Conservation (phyloP, 2,329 filamentous ascomycete genomes). For the Calonectria henricotiae region DNA sequence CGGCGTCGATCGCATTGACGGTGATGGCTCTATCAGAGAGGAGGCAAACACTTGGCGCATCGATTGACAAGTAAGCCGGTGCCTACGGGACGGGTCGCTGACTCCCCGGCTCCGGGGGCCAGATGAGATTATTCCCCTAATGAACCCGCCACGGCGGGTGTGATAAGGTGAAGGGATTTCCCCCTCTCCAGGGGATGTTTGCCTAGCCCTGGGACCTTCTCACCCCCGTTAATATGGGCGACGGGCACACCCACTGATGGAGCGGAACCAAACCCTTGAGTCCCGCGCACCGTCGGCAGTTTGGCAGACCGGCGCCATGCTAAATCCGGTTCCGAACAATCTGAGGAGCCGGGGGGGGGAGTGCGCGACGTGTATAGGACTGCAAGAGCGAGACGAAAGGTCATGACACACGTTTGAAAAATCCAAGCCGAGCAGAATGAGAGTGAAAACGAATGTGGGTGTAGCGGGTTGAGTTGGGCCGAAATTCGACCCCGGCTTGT, state of each 20-base stretch:
- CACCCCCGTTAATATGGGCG: background rate
- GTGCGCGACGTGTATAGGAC: background rate
- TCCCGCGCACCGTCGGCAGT: conserved; percentile 32
- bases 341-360: conserved; percentile 7
- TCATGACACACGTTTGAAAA: conserved; percentile 10
- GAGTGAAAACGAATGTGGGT: background rate
- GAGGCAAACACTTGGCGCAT: conserved; percentile 32
- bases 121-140: conserved; percentile 25
- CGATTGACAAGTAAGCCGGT: conserved; percentile 30
- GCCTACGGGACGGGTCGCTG: conserved; percentile 37
- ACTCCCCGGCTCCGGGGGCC: conserved; percentile 26
- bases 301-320: conserved; percentile 31
- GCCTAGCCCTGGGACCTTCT: conserved; percentile 11
- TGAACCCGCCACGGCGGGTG: conserved; percentile 7
- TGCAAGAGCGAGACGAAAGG: background rate
- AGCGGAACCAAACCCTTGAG: conserved; percentile 15
- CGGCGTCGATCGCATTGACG: conserved; percentile 29
- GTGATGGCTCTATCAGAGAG: conserved; percentile 21
- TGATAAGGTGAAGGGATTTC: conserved; percentile 11
- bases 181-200: background rate
- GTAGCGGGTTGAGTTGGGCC: background rate
- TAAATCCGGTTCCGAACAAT: conserved; percentile 37
- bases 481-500: background rate
- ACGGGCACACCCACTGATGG: conserved; percentile 16
- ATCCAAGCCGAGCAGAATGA: background rate